Conservation (phyloP, 2,329 filamentous ascomycete genomes). For the Chaetomium globosum region DNA sequence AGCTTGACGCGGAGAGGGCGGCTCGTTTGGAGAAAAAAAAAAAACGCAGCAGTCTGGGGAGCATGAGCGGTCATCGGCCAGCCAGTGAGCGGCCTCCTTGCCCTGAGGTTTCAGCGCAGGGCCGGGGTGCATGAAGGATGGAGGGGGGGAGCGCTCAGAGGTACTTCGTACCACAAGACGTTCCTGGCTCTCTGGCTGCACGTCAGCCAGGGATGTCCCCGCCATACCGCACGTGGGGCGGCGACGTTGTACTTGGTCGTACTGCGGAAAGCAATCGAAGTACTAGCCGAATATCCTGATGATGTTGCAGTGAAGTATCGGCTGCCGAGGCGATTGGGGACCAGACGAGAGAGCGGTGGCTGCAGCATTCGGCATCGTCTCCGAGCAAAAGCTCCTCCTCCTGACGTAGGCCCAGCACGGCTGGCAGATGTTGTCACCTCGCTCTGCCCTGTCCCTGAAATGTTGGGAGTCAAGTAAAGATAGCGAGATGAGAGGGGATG, state of each 20-base stretch:
- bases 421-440: background rate
- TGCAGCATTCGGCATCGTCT: slow-evolving; percentile 25
- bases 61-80: slow-evolving; percentile 25
- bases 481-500: slow-evolving; percentile 28
- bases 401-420: slow-evolving; percentile 10
- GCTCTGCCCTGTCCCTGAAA: slow-evolving; percentile 1
- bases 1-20: slow-evolving; percentile 28
- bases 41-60: slow-evolving; percentile 27
- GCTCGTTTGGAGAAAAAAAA: slow-evolving; percentile 28
- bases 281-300: slow-evolving; percentile 36
- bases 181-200: slow-evolving; percentile 30
- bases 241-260: slow-evolving; percentile 31
- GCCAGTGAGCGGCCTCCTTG: slow-evolving; percentile 20
- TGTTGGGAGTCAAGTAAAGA: background rate
- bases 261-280: slow-evolving; percentile 33
- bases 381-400: background rate
- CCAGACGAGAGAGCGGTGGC: slow-evolving; percentile 24
- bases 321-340: slow-evolving; percentile 29
- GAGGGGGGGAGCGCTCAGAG: slow-evolving; percentile 9
- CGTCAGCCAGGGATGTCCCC: slow-evolving; percentile 28
- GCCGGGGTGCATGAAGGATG: slow-evolving; percentile 33
- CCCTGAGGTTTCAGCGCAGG: slow-evolving; percentile 37
- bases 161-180: background rate
- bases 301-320: slow-evolving; percentile 34
- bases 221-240: slow-evolving; percentile 33